Evolutionary conservation across 2,329 filamentous ascomycete species (phyloP), one percentile per base, ranked within the genome.

Genomic region (Neospermospora avenae): DNA sequence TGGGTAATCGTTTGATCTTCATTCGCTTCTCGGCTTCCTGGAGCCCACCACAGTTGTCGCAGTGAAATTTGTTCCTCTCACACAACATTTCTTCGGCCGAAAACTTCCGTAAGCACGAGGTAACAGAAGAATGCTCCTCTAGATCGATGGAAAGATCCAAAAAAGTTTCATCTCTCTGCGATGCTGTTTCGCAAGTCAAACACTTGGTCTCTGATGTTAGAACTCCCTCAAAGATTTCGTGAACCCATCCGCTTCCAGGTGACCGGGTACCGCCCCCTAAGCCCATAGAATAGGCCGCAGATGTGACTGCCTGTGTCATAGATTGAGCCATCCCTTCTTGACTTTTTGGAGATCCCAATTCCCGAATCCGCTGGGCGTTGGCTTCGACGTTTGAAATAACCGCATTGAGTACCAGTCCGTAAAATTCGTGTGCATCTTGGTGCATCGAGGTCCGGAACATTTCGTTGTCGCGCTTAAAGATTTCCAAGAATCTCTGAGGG

Each of bases 1-100:
- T 92, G 3, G 95, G 95, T 71, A 98, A 77, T 56, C 90, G 85
- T 78, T 99, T 98, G 68, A 99, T 93, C 80, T 98, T 99, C 95
- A 99, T 99, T 65, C 95, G 85, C 79, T 98, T 99, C 75, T 99
- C 95, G 0, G 95, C 95, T 76, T 99, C 95, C 75, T 99, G 95
- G 58, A 99, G 78, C 2, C 95, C 95, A 56, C 95, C 95, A 68
- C 95, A 99, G 69, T 93, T 93, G 73, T 99, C 95, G 76, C 95
- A 99, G 72, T 99, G 93, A 67, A 99, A 99, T 73, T 99, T 99
- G 79, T 99, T 98, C 62, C 93, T 84, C 77, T 99, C 95, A 72
- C 95, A 98, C 60, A 99, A 82, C 91, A 98, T 97, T 75, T 99
- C 95, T 70, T 98, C 95, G 48, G 95, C 92, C 0, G 95, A 99